Base-by-base conservation (phyloP, 208 protist species). In the Naegleria gruberi region DNA sequence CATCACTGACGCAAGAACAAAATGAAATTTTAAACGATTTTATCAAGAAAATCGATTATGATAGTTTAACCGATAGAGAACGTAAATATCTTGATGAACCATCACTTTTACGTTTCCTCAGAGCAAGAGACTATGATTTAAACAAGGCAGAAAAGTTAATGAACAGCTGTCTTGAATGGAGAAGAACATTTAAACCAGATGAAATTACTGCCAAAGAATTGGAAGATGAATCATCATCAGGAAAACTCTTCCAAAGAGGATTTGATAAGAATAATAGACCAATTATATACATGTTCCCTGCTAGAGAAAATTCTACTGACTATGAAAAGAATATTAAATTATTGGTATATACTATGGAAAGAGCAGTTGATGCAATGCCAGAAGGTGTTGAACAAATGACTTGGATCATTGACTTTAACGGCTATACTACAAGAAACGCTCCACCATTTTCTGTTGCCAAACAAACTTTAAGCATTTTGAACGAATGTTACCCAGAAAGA, bases 401-500 rank as follows among this genome's bases (percentile, higher is more conserved):
- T 86, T 47, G 34, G 40, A 12, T 90, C 5, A 47, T 90, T 26
- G 57, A 82, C 46, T 90, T 88, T n/a, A 88, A 46, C 51, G 89
- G 34, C 1, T 90, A 44, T 34, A 30, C 40, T 41, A 89, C 15
- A 6, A 1, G 15, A 23, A 46, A 46, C 46, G 5, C 30, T 47
- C 86, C 30, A 8, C 51, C 86, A 65, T 47, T 81, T 34, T n/a
- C 5, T 34, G 40, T 77, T 46, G 57, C n/a, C 41, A 77, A 41
- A n/a, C 15, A 77, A 89, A 45, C n/a, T 4, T 12, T 89, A 3
- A 45, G 26, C 7, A 89, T 89, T 45, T 94, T 97, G 42, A 94
- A 96, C 89, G 92, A 96, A 88, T 94, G 96, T 92, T 97, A 93
- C 90, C 96, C 96, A 17, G 96, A 97, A 91, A 93, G 96, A 15